Evolutionary conservation across 169 alveolate genomes (phyloP).

Genomic region (Eimeria maxima): DNA sequence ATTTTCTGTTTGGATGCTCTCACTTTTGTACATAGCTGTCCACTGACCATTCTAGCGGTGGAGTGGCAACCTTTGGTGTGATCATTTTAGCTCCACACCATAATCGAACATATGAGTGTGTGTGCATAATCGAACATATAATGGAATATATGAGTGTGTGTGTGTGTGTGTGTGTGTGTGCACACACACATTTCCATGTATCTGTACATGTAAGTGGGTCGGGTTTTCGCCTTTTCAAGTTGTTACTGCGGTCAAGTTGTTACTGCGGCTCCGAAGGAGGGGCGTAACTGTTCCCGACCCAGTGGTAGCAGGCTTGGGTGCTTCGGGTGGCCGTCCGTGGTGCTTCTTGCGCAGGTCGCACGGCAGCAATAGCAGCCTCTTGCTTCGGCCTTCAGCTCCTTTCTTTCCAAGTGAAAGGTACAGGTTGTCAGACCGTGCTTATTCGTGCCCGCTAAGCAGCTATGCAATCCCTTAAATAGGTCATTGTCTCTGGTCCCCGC

Average conservation of each 20-base stretch:
- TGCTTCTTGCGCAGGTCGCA: conserved; percentile 26
- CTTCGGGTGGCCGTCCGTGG: not conserved
- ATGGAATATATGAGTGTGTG: not conserved
- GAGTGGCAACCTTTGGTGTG: not conserved
- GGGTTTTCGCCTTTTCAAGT: not conserved
- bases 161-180: too few species aligned
- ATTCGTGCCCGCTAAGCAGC: not conserved
- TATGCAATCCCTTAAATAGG: not conserved
- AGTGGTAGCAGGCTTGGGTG: not conserved
- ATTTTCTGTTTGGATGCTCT: not conserved
- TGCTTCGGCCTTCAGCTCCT: conserved; percentile 60
- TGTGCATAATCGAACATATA: not conserved
- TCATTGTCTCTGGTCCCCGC: not conserved
- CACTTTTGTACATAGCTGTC: not conserved
- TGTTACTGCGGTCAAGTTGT: not conserved
- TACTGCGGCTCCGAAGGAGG: not conserved
- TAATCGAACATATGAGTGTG: not conserved
- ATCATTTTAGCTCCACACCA: not conserved
- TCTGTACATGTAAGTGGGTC: not conserved
- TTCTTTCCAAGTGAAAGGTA: conserved; percentile 48
- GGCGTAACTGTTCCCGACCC: not conserved
- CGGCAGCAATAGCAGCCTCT: conserved; percentile 2
- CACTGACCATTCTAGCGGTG: not conserved
- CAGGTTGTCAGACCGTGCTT: not conserved
- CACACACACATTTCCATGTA: not conserved